These are phyloP conservation scores for Botrytis porri DNA, from an alignment of 2,329 filamentous ascomycete species.

Conservation along the genomic window DNA sequence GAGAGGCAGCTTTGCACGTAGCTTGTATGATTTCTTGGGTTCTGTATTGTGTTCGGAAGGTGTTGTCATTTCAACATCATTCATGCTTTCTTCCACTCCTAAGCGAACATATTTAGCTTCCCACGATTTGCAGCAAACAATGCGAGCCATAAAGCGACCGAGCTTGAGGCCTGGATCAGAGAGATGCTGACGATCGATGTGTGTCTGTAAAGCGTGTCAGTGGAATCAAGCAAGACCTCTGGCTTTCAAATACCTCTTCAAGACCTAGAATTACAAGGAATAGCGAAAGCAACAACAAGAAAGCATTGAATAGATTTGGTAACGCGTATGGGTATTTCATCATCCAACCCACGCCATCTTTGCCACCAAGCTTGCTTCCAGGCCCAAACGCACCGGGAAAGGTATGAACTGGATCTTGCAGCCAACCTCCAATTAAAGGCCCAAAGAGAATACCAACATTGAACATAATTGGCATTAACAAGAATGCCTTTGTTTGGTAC, in stretches of 20 bases:
- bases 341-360: background rate
- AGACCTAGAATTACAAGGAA: background rate
- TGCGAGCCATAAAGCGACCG: background rate
- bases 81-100: background rate
- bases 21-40: background rate
- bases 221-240: background rate
- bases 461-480: slow-evolving; percentile 10
- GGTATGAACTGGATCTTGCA: background rate
- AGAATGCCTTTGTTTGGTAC: slow-evolving; percentile 3
- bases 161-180: background rate
- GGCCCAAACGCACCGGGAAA: background rate
- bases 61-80: background rate
- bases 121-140: background rate
- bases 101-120: background rate
- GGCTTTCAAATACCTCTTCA: background rate
- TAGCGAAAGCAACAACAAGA: background rate
- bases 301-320: slow-evolving; percentile 2
- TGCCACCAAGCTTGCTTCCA: background rate
- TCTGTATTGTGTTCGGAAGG: background rate
- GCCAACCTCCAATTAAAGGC: background rate
- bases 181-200: background rate
- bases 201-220: background rate
- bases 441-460: slow-evolving; percentile 1
- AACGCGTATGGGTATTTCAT: background rate
- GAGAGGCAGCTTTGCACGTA: background rate